A percentile compares a stretch with the other conserved stretches of the same genome.
phyloP scores from a whole-genome alignment of 306 rosid species.

The Senna tora region DNA sequence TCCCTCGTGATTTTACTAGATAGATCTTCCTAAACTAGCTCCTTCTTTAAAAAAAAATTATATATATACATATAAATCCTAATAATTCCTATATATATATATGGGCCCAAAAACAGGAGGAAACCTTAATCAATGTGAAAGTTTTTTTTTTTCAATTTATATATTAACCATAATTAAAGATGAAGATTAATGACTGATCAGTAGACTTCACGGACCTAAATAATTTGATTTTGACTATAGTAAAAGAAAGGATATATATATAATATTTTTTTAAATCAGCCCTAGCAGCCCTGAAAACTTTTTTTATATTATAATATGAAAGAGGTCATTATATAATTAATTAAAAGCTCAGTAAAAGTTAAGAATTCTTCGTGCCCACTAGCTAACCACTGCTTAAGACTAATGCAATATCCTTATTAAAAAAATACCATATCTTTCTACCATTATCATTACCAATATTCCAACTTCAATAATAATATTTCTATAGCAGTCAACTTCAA shows the following conservation, averaged over 20 bases:
- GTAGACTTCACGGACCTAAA: constrained; percentile 30
- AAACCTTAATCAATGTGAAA: constrained; percentile 5
- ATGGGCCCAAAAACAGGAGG: background rate
- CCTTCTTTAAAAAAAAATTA: too few relatives aligned
- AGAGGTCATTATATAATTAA: constrained; percentile 37
- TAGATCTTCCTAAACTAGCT: too few relatives aligned
- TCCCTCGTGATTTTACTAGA: too few relatives aligned
- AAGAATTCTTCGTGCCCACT: constrained; percentile 43
- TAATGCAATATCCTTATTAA: constrained; percentile 8
- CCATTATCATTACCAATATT: constrained; percentile 17
- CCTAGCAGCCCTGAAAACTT: constrained; percentile 32
- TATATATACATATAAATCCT: too few relatives aligned
- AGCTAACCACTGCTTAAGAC: constrained; percentile 29
- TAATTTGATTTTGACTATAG: constrained; percentile 49
- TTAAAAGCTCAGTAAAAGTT: constrained; percentile 43
- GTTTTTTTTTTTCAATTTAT: background rate
- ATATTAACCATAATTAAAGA: constrained; percentile 1
- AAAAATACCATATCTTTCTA: constrained; percentile 20
- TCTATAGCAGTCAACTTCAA: too few relatives aligned
- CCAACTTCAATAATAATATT: too few relatives aligned
- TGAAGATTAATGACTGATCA: background rate
- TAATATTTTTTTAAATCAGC: constrained; percentile 15
- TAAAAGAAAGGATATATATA: constrained; percentile 32
- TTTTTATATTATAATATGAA: constrained; percentile 24
- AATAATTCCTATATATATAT: too few relatives aligned